Conservation (phyloP, 139 green algal genomes). For the Micractinium conductrix region DNA sequence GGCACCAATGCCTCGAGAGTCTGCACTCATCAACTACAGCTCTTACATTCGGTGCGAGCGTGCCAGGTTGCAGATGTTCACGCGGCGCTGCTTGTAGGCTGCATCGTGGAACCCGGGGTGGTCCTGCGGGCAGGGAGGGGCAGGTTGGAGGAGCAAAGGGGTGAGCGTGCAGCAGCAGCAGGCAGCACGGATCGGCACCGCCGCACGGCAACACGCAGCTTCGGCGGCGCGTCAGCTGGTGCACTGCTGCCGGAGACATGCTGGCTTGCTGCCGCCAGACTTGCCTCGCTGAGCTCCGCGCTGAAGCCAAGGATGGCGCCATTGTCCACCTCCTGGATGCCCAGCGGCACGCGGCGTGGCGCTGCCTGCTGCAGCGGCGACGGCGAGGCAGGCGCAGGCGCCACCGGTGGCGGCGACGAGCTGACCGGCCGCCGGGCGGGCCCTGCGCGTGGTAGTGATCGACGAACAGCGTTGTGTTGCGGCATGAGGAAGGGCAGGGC, state of each 20-base stretch:
- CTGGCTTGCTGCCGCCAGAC: background rate
- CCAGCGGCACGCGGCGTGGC: conserved; percentile 59
- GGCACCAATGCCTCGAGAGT: background rate
- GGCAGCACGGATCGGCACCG: background rate
- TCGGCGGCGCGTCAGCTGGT: background rate
- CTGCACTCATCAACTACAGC: background rate
- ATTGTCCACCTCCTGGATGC: conserved; percentile 79
- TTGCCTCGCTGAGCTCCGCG: conserved; percentile 56
- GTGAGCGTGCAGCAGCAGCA: background rate
- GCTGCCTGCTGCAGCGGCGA: too few relatives aligned
- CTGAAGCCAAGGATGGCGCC: conserved; percentile 75
- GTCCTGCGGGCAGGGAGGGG: background rate
- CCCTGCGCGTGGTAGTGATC: too few relatives aligned
- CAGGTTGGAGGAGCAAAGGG: background rate
- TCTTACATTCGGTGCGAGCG: conserved; percentile 68
- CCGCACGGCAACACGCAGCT: background rate
- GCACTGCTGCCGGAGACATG: background rate
- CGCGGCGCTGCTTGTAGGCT: conserved; percentile 78
- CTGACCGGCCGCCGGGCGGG: too few relatives aligned
- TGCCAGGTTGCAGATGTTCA: conserved; percentile 73
- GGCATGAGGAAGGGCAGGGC: too few relatives aligned
- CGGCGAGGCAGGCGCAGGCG: too few relatives aligned
- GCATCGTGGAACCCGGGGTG: conserved; percentile 74
- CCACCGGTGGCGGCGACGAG: too few relatives aligned
- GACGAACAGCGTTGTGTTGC: too few relatives aligned